These are phyloP conservation scores for Collybia sp. DNA, from an alignment of 768 basidiomycete species.

Conservation along the genomic window DNA sequence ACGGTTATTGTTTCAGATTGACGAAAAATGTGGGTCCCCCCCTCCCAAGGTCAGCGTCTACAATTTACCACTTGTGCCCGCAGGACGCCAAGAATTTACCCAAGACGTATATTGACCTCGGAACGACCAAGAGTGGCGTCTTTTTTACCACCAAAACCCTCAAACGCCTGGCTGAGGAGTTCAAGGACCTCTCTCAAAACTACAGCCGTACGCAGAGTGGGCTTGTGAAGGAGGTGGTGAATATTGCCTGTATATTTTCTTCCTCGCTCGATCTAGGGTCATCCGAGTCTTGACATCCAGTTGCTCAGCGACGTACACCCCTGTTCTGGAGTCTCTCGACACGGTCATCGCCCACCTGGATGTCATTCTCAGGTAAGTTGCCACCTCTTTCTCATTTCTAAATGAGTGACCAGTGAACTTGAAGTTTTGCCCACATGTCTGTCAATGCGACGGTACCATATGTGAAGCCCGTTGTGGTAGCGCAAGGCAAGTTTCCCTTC, in stretches of 20 bases:
- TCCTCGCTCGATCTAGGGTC: too few species aligned
- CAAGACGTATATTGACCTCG: slow-evolving; percentile 77
- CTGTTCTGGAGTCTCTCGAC: slow-evolving; percentile 83
- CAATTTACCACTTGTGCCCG: not conserved
- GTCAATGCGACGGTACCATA: slow-evolving; percentile 84
- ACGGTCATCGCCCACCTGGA: slow-evolving; percentile 85
- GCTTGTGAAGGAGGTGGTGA: slow-evolving; percentile 89
- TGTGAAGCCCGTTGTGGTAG: slow-evolving; percentile 75
- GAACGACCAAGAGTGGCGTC: slow-evolving; percentile 79
- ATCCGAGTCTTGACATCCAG: not conserved
- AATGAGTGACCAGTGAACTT: not conserved
- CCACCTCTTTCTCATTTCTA: not conserved
- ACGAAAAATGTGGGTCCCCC: slow-evolving; percentile 76
- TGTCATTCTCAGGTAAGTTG: slow-evolving; percentile 80
- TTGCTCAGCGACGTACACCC: slow-evolving; percentile 80
- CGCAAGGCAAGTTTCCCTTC: slow-evolving; percentile 52
- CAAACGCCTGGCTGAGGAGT: slow-evolving; percentile 68
- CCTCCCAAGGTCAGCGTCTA: not conserved
- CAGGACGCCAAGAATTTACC: slow-evolving; percentile 79
- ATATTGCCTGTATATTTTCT: slow-evolving; percentile 71
- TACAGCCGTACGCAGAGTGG: slow-evolving; percentile 76
- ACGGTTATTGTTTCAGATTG: slow-evolving; percentile 90
- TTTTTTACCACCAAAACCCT: slow-evolving; percentile 83
- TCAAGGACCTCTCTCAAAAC: slow-evolving; percentile 55
- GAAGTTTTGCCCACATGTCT: slow-evolving; percentile 91